Evolutionary conservation across 306 rosid genomes (phyloP), one percentile per base, ranked within the genome.

Genomic region (Ochetophila trinervis): DNA sequence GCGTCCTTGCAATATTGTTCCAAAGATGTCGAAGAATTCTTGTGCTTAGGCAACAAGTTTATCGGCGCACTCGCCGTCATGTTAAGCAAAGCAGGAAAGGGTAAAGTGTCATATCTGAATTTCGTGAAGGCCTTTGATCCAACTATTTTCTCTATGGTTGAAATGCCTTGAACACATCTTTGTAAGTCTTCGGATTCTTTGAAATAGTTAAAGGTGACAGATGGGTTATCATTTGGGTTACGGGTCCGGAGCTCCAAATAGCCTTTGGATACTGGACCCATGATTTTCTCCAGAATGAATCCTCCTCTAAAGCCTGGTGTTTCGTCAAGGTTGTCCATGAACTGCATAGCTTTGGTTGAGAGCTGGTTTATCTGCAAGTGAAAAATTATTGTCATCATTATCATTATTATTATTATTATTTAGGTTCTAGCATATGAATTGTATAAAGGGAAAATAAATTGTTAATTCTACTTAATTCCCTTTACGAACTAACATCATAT

Each of bases 191-290:
- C 4, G 13, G 90, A 78, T 12, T 87, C 86, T 62, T 87, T 47
- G 76, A 87, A 87, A 63, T 90, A 83, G 84, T 87, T 90, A 76
- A 90, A 87, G 7, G 88, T 85, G 6, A 87, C 95, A 0, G 72
- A 50, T 0, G 97, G 97, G 68, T 90, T 87, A 22, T 90, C 90
- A 6, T 85, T 76, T 4, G 89, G 87, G 47, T 84, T 70, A 2
- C 67, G 77, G 72, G 49, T 87, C 53, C 44, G 81, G 55, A 85
- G 91, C 80, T 85, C 86, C 72, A 87, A 20, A 62, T 82, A 78
- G 15, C 96, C 96, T 0, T 27, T 75, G 47, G 91, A 89, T 12
- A 79, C 27, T 32, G 96, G 96, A 5, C 96, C 96, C 79, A 71
- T 66, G 42, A 81, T 69, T 52, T 87, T 89, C 69, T 87, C 89